A percentile compares a stretch with the other conserved stretches of the same genome.
phyloP scores from a whole-genome alignment of 371 early-diverging fungal genomes.

The Mortierella sp. region DNA sequence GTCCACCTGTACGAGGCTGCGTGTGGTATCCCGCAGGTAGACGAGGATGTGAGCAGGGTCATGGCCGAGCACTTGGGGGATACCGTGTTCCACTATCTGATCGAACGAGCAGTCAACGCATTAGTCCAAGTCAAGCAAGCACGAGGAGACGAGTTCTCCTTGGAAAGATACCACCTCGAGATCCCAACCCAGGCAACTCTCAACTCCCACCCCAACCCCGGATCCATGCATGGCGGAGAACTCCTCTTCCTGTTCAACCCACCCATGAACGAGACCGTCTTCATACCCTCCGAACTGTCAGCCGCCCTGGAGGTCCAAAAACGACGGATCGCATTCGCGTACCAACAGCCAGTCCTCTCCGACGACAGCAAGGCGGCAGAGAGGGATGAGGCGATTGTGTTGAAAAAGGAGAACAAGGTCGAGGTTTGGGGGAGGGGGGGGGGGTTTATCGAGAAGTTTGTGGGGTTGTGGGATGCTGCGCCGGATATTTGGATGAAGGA shows the following conservation, averaged over 20 bases:
- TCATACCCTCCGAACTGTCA: neutral
- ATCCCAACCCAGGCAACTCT: neutral
- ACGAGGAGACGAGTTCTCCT: neutral
- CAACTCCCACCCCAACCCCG: neutral
- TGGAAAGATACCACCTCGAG: constrained; percentile 10
- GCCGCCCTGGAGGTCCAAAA: constrained; percentile 8
- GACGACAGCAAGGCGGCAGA: neutral
- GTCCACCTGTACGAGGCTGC: constrained; percentile 14
- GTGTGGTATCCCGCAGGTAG: constrained; percentile 21
- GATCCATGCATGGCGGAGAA: constrained; percentile 14
- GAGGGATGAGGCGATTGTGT: neutral
- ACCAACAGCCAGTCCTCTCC: neutral
- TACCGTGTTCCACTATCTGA: neutral
- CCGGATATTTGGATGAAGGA: neutral
- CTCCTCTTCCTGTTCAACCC: constrained; percentile 13
- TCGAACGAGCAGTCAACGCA: neutral
- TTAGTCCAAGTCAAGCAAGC: neutral
- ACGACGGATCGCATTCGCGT: constrained; percentile 2
- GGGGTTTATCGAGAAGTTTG: neutral
- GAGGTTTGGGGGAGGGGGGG: neutral
- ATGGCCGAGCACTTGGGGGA: neutral
- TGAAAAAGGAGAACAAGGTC: neutral
- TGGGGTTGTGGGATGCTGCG: neutral
- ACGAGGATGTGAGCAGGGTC: constrained; percentile 15
- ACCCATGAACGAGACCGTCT: neutral